Evolutionary conservation across 2,329 filamentous ascomycete species (phyloP).

Genomic region (Claviceps lovelessii): DNA sequence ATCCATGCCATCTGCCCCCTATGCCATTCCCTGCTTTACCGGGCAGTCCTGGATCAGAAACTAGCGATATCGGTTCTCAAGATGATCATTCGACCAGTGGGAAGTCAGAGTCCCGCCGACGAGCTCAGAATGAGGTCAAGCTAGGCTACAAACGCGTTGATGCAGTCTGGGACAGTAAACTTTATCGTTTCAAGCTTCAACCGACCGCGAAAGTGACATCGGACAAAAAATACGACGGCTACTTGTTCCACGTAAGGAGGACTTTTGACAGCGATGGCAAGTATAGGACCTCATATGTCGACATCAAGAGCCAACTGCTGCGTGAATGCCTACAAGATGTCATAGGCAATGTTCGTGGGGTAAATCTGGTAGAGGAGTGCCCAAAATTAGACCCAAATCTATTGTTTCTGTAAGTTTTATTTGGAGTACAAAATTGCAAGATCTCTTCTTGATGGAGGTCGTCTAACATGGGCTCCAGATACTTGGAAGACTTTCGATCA

Average conservation of each 20-base stretch:
- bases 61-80: background rate
- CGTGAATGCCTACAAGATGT: constrained; percentile 43
- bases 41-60: background rate
- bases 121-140: constrained; percentile 11
- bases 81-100: background rate
- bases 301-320: constrained; percentile 72
- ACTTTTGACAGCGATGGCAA: constrained; percentile 77
- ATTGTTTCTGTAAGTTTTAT: constrained; percentile 42
- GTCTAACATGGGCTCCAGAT: constrained; percentile 22
- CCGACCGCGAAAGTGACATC: constrained; percentile 32
- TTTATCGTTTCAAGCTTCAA: constrained; percentile 40
- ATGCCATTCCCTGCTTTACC: background rate
- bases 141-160: constrained; percentile 38
- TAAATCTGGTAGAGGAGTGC: constrained; percentile 67
- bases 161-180: constrained; percentile 36
- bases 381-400: constrained; percentile 60
- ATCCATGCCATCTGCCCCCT: background rate
- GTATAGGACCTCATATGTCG: constrained; percentile 56
- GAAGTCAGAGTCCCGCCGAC: background rate
- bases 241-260: constrained; percentile 68
- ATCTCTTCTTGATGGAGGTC: background rate
- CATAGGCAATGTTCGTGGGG: constrained; percentile 28
- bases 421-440: background rate
- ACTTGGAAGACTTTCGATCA: constrained; percentile 61
- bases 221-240: constrained; percentile 55